These are phyloP conservation scores for Heliamphora pulchella DNA, from an alignment of 179 eudicot genomes.

Conservation along the genomic window DNA sequence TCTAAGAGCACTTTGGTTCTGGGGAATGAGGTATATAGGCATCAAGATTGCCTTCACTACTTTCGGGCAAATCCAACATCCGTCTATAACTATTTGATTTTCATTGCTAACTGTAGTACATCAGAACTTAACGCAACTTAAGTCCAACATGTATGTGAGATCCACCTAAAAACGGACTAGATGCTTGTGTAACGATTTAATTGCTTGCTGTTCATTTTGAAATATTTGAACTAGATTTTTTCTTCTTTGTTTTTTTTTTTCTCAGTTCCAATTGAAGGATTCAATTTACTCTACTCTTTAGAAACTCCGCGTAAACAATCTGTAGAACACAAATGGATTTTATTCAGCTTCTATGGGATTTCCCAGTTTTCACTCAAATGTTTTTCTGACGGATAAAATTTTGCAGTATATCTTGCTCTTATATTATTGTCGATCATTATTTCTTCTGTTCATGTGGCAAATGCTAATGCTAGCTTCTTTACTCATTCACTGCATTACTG, in stretches of 20 bases:
- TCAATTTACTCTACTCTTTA: background rate
- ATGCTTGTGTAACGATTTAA: too few relatives aligned
- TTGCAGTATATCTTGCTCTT: background rate
- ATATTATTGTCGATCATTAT: background rate
- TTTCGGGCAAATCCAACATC: background rate
- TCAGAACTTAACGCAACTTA: too few relatives aligned
- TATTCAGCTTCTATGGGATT: background rate
- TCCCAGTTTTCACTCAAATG: background rate
- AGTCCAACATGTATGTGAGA: background rate
- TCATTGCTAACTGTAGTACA: background rate
- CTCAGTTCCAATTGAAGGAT: background rate
- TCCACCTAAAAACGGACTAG: background rate
- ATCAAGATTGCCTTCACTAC: background rate
- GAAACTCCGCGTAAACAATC: background rate
- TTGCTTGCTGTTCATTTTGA: too few relatives aligned
- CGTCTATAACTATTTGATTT: background rate
- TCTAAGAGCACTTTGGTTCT: too few relatives aligned
- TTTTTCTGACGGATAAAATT: background rate
- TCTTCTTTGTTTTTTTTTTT: too few relatives aligned
- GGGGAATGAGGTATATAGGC: too few relatives aligned
- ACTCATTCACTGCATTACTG: slow-evolving; percentile 8
- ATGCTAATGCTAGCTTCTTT: background rate
- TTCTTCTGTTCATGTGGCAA: background rate
- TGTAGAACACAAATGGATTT: background rate
- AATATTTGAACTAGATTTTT: too few relatives aligned